Base-by-base conservation (phyloP, 768 basidiomycete species). In the Tylopilus plumbeoviolaceoides region DNA sequence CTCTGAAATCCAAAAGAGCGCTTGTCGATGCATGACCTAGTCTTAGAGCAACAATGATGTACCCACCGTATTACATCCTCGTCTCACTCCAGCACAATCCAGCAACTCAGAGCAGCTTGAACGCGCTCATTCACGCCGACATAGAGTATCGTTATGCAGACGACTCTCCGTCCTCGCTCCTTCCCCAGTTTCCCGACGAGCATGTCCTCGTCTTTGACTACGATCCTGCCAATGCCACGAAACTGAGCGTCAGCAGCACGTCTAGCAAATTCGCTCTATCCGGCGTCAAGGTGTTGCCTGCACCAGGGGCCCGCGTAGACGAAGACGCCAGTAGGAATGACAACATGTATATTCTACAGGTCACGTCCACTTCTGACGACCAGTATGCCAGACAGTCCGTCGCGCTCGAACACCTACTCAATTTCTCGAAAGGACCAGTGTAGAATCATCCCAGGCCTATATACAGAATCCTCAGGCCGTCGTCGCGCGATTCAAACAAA, bases 81-180 rank as follows among this genome's bases (percentile, higher is more conserved):
- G 72, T 85, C 49, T 72, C 77, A 11, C 65, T 78, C 21, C 67
- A 69, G 20, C 54, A 64, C 44, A 70, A 73, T 28, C 63, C 66
- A 46, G 47, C 75, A 20, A 64, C 75, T 3, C 70, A 72, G 11
- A 75, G 73, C 27, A 72, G n/a, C n/a, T n/a, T n/a, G n/a, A n/a
- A 56, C 2, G 57, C 54, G 30, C 61, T 74, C 44, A 70, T 77
- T 11, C 90, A 92, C 62, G 87, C 88, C 5, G 71, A 74, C 40
- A 83, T 93, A 17, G 85, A 91, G 59, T 91, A 91, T 65, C 86
- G 89, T 60, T 92, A 89, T 63, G 78, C 81, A 18, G 89, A 93
- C 60, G 91, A 93, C 63, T 77, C 84, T 0, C 84, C 88, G 4
- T 68, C 81, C n/a, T 69, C 80, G 11, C 69, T 91, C 12, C 70